Percentiles rank a stretch among this genome's conserved stretches.
phyloP scores from a whole-genome alignment of 2,329 filamentous ascomycete genomes.

The Exophiala sp. region DNA sequence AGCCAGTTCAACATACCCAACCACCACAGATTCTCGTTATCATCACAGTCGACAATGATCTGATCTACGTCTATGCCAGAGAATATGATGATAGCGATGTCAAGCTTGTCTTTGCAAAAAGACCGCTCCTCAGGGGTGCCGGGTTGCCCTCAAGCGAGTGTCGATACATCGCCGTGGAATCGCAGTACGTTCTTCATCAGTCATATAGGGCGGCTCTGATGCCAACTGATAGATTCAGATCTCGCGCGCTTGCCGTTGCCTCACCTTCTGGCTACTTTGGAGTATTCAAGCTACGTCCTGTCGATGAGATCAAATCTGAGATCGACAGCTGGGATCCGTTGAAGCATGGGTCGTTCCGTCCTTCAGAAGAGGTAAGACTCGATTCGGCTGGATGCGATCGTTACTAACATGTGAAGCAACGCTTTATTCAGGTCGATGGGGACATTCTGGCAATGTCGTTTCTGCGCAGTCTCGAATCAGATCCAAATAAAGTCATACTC shows the following conservation, averaged over 20 bases:
- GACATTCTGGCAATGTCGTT: slow-evolving; percentile 87
- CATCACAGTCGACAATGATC: slow-evolving; percentile 67
- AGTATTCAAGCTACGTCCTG: slow-evolving; percentile 65
- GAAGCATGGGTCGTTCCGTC: slow-evolving; percentile 44
- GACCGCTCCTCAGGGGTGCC: slow-evolving; percentile 57
- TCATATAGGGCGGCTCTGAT: neutral
- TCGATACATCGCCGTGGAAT: slow-evolving; percentile 72
- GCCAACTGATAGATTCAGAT: slow-evolving; percentile 33
- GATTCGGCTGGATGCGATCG: neutral
- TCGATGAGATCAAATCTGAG: slow-evolving; percentile 49
- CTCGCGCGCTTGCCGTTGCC: slow-evolving; percentile 62
- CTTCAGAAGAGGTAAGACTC: slow-evolving; percentile 56
- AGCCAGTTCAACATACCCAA: slow-evolving; percentile 34
- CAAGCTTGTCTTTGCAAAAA: slow-evolving; percentile 60
- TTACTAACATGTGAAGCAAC: slow-evolving; percentile 37
- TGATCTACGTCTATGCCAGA: slow-evolving; percentile 71
- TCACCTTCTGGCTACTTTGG: slow-evolving; percentile 68
- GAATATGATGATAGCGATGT: slow-evolving; percentile 43
- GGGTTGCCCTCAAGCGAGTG: slow-evolving; percentile 55
- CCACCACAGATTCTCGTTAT: slow-evolving; percentile 81
- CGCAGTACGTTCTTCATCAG: slow-evolving; percentile 52
- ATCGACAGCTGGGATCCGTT: slow-evolving; percentile 27
- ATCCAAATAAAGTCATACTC: slow-evolving; percentile 71
- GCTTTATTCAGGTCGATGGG: slow-evolving; percentile 58
- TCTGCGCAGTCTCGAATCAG: slow-evolving; percentile 64